Base-by-base conservation (phyloP, 2,329 filamentous ascomycete species). In the Triangularia setosa region DNA sequence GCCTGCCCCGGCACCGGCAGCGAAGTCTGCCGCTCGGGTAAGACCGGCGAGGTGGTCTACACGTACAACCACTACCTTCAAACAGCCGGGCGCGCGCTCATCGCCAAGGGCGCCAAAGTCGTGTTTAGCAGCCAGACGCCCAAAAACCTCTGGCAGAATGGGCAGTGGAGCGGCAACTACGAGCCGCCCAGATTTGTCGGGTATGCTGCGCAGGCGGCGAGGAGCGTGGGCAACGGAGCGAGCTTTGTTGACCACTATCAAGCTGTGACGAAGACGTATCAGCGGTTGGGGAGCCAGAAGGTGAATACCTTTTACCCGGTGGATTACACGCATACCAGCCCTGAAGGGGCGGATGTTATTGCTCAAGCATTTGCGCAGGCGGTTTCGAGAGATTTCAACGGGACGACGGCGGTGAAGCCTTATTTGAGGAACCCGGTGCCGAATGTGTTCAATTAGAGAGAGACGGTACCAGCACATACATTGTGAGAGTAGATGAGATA, bases 271-370 rank as follows among this genome's bases (percentile, higher is more conserved):
- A 77, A 79, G 62, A 79, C 80, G 56, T 87, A 79, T 66, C 69
- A 82, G 72, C 70, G 74, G 25, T 67, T 86, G 66, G 83, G 85
- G 3, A 77, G 75, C 61, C 70, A 73, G 3, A 76, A 73, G 18
- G 81, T 84, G 5, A 79, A 87, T 72, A 71, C 74, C 0, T 79
- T 81, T 64, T 89, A 80, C 68, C 83, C 85, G 0, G 75, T 76
- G 28, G 85, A 88, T 69, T 85, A 88, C 71, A 88, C 84, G 2
- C 87, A 88, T 73, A 87, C 86, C 2, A 84, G 79, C 69, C 78
- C 83, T 0, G 75, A 72, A 2, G 86, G 85, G 0, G 85, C 86
- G 0, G 76, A 82, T 67, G 73, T 82, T 6, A 82, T 86, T 16
- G 80, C 83, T 0, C 76, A 80, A 69, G 82, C 84, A 5, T 89